These are phyloP conservation scores for Colletotrichum gloeosporioides DNA, from an alignment of 2,329 filamentous ascomycete genomes.

Conservation along the genomic window DNA sequence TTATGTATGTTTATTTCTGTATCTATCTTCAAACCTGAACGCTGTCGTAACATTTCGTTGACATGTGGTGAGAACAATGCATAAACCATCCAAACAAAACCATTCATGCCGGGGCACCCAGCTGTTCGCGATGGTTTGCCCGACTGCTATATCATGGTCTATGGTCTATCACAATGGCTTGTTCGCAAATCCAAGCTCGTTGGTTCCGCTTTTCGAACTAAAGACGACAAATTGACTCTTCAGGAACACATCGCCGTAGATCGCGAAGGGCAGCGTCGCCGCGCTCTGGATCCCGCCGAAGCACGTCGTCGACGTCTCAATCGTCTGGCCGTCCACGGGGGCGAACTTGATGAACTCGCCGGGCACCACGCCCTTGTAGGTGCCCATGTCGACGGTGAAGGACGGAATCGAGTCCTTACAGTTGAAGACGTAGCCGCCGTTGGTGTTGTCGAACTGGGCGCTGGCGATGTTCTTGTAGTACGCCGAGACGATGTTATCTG, in stretches of 20 bases:
- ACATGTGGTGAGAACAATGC: neutral
- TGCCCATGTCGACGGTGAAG: conserved; percentile 39
- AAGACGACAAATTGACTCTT: conserved; percentile 52
- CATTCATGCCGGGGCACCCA: neutral
- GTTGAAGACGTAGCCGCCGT: conserved; percentile 64
- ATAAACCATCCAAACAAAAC: neutral
- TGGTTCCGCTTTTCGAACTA: conserved; percentile 30
- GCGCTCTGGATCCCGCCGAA: conserved; percentile 44
- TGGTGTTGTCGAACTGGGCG: conserved; percentile 45
- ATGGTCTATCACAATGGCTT: conserved; percentile 29
- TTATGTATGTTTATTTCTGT: neutral
- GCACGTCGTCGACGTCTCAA: conserved; percentile 29
- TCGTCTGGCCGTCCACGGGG: conserved; percentile 21
- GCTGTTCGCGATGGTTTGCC: neutral
- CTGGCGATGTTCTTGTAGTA: conserved; percentile 66
- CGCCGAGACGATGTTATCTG: conserved; percentile 53
- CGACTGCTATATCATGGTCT: neutral
- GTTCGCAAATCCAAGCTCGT: conserved; percentile 42
- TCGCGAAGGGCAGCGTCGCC: conserved; percentile 38
- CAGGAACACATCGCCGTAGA: conserved; percentile 47
- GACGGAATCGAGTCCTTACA: conserved; percentile 57
- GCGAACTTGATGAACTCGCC: conserved; percentile 44
- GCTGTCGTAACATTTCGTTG: neutral
- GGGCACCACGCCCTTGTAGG: conserved; percentile 38
- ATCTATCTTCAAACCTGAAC: neutral